A percentile compares a stretch with the other conserved stretches of the same genome.
Conservation (phyloP, 2,329 filamentous ascomycete genomes). For the Aspergillus sp. region DNA sequence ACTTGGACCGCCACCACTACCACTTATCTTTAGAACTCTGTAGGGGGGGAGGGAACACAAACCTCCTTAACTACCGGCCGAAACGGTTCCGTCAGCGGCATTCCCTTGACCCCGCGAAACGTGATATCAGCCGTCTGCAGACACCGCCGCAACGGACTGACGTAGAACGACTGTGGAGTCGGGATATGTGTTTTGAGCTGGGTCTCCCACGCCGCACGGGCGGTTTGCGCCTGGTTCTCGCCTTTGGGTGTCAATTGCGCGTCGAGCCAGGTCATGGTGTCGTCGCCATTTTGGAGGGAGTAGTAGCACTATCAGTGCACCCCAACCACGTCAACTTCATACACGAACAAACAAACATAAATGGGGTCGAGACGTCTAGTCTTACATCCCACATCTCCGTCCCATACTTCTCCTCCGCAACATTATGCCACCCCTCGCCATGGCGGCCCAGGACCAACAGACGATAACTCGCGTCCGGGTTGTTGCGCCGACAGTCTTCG, state of each 20-base stretch:
- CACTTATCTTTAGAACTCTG: neutral
- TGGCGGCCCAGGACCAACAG: slow-evolving; percentile 54
- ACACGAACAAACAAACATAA: too few species aligned
- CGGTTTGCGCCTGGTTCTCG: slow-evolving; percentile 42
- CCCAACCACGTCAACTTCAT: too few species aligned
- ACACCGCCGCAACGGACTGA: slow-evolving; percentile 51
- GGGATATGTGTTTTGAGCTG: slow-evolving; percentile 44
- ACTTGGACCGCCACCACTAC: neutral
- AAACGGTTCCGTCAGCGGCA: slow-evolving; percentile 43
- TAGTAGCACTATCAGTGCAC: slow-evolving; percentile 43
- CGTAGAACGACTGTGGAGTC: slow-evolving; percentile 48
- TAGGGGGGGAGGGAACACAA: neutral
- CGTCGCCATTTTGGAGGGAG: slow-evolving; percentile 51
- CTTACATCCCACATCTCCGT: slow-evolving; percentile 52
- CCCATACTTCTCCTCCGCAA: slow-evolving; percentile 51
- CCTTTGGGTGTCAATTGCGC: slow-evolving; percentile 49
- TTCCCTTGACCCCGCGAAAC: slow-evolving; percentile 37
- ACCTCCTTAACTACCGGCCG: slow-evolving; percentile 51
- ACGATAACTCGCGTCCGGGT: slow-evolving; percentile 41
- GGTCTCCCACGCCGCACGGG: slow-evolving; percentile 41
- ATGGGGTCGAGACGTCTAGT: too few species aligned
- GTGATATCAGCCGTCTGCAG: slow-evolving; percentile 49
- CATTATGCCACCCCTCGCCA: slow-evolving; percentile 55
- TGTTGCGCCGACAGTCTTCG: slow-evolving; percentile 14
- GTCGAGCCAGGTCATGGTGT: slow-evolving; percentile 49